Conservation (phyloP, 192 early-diverging fungal species). For the Entomortierella parvispora region DNA sequence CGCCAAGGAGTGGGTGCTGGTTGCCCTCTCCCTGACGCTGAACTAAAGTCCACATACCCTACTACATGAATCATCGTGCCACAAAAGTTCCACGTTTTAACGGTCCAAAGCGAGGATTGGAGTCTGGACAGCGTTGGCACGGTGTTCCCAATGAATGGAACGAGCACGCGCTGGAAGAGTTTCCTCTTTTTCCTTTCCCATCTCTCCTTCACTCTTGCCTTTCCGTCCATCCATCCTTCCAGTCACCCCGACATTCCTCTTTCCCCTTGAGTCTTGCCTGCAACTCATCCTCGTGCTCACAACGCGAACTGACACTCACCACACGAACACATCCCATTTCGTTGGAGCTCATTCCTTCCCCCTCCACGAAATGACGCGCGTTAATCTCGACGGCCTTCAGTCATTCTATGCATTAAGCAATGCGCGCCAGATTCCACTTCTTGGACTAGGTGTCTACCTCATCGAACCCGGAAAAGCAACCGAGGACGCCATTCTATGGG, state of each 20-base stretch:
- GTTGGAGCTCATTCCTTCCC: not conserved
- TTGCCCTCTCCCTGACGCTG: slow-evolving; percentile 2
- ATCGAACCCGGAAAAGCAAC: slow-evolving; percentile 46
- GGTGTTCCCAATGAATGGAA: too few species aligned
- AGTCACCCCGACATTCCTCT: too few species aligned
- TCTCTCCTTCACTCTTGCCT: too few species aligned
- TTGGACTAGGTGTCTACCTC: slow-evolving; percentile 59
- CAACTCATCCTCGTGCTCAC: not conserved
- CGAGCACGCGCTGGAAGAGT: too few species aligned
- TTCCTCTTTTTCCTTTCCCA: too few species aligned
- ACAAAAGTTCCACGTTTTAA: too few species aligned
- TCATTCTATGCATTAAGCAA: slow-evolving; percentile 34
- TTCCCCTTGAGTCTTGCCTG: too few species aligned
- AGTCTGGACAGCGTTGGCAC: too few species aligned
- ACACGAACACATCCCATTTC: not conserved
- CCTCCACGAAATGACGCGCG: slow-evolving; percentile 10
- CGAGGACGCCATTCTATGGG: slow-evolving; percentile 54
- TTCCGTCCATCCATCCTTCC: too few species aligned
- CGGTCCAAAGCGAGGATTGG: too few species aligned
- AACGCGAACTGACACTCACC: too few species aligned
- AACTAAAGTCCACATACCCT: not conserved
- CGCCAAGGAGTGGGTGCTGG: not conserved
- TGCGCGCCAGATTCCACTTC: slow-evolving; percentile 27
- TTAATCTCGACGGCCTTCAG: slow-evolving; percentile 30
- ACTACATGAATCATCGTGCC: too few species aligned